phyloP scores from a whole-genome alignment of 2,329 filamentous ascomycete species.

The Stagonosporopsis rhizophila region DNA sequence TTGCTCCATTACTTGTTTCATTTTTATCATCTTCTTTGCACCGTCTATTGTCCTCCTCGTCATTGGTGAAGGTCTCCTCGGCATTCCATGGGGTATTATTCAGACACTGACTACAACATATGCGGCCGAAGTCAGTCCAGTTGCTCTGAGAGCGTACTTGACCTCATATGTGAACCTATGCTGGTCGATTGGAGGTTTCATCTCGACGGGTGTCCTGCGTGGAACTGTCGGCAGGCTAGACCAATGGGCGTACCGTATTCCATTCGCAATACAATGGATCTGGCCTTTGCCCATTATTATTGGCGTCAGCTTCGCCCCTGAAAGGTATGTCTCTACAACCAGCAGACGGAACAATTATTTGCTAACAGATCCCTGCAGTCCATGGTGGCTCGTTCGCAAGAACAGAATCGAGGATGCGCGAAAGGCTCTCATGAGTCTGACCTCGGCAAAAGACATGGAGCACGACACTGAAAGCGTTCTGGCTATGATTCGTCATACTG shows the following conservation, averaged over 20 bases:
- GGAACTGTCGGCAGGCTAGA: slow-evolving; percentile 64
- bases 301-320: slow-evolving; percentile 71
- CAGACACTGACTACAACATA: slow-evolving; percentile 45
- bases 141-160: slow-evolving; percentile 64
- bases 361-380: background rate
- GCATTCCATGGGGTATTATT: slow-evolving; percentile 53
- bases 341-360: slow-evolving; percentile 21
- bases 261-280: slow-evolving; percentile 74
- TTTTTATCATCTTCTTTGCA: slow-evolving; percentile 33
- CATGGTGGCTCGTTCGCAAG: slow-evolving; percentile 14
- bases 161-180: slow-evolving; percentile 60
- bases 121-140: slow-evolving; percentile 66
- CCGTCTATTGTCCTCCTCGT: slow-evolving; percentile 25
- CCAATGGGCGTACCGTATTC: slow-evolving; percentile 70
- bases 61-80: slow-evolving; percentile 29
- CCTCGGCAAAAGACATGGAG: slow-evolving; percentile 52
- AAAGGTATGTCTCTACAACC: slow-evolving; percentile 59
- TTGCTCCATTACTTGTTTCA: slow-evolving; percentile 23
- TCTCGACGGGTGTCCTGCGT: slow-evolving; percentile 72
- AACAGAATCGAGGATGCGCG: slow-evolving; percentile 7
- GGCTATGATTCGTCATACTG: slow-evolving; percentile 84
- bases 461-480: slow-evolving; percentile 45
- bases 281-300: slow-evolving; percentile 71
- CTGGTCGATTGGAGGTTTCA: slow-evolving; percentile 63
- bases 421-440: slow-evolving; percentile 4